phyloP scores from a whole-genome alignment of 495 filamentous ascomycete genomes.

The Aspergillus saccharolyticus region DNA sequence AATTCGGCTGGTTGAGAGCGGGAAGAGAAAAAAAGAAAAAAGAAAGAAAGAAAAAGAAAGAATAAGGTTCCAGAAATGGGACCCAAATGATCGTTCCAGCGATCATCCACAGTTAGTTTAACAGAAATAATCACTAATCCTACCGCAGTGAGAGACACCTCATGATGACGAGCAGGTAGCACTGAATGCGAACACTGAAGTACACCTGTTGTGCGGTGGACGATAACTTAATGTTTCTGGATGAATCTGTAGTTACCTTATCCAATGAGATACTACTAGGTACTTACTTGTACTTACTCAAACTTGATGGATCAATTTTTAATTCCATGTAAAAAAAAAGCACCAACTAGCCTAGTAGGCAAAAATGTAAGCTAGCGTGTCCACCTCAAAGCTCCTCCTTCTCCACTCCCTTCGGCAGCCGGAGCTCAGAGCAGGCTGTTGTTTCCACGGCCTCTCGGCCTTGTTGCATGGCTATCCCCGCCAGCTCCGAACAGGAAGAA shows the following conservation, averaged over 20 bases:
- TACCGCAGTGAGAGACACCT: constrained; percentile 1
- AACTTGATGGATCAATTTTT: neutral
- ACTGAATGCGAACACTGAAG: neutral
- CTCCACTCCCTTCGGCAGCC: constrained; percentile 18
- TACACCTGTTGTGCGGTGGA: neutral
- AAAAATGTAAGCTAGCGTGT: neutral
- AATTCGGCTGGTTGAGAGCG: neutral
- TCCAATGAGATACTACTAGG: neutral
- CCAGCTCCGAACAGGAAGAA: constrained; percentile 24
- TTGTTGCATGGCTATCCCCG: constrained; percentile 28
- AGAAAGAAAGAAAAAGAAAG: neutral
- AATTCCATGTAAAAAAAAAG: neutral
- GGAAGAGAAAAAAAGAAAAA: too few species aligned
- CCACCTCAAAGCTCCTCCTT: constrained; percentile 1
- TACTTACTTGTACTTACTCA: neutral
- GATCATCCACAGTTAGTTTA: neutral
- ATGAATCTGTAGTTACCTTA: neutral
- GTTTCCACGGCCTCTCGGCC: constrained; percentile 33
- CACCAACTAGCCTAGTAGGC: constrained; percentile 4
- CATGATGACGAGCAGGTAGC: neutral
- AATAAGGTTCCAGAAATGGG: constrained; percentile 1
- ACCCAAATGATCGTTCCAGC: neutral
- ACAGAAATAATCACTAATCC: neutral
- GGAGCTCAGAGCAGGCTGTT: constrained; percentile 9
- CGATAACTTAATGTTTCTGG: neutral